Percentiles rank a stretch among this genome's conserved stretches.
phyloP scores from a whole-genome alignment of 164 flowering plant species.

The Hamamelis virginiana region DNA sequence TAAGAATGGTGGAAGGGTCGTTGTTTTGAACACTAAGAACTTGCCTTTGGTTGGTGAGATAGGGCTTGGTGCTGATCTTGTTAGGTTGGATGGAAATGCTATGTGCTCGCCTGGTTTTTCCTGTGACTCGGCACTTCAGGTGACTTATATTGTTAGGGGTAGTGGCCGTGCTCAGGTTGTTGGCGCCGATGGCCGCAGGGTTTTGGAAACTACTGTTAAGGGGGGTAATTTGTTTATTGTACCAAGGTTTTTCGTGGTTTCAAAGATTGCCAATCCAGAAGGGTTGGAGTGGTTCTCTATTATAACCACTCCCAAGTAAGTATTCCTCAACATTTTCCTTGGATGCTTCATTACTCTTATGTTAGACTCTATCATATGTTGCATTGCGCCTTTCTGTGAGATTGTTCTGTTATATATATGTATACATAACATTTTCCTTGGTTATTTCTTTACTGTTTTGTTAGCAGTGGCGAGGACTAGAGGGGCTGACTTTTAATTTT shows the following conservation, averaged over 20 bases:
- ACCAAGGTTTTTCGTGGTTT: constrained; percentile 14
- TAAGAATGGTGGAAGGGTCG: constrained; percentile 68
- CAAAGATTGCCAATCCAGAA: constrained; percentile 7
- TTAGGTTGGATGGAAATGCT: constrained; percentile 60
- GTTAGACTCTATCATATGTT: too few relatives aligned
- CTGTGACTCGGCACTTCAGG: constrained; percentile 84
- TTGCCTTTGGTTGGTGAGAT: constrained; percentile 80
- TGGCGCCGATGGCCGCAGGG: constrained; percentile 56
- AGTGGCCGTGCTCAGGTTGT: constrained; percentile 82
- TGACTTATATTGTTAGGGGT: constrained; percentile 74
- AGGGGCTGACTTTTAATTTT: too few relatives aligned
- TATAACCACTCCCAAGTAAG: constrained; percentile 14
- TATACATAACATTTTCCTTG: not conserved
- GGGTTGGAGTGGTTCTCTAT: constrained; percentile 21
- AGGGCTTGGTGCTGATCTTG: constrained; percentile 90
- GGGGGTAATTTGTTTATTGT: constrained; percentile 12
- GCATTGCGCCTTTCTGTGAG: too few relatives aligned
- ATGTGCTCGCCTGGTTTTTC: constrained; percentile 97
- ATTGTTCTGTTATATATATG: too few relatives aligned
- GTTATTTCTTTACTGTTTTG: not conserved
- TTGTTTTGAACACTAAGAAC: constrained; percentile 68
- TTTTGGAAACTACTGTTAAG: constrained; percentile 10
- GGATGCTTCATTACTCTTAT: not conserved
- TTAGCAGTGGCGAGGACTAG: too few relatives aligned
- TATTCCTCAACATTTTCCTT: too few relatives aligned